Conservation (phyloP, 2,329 filamentous ascomycete genomes). For the Pseudopyrenochaeta lycopersici region DNA sequence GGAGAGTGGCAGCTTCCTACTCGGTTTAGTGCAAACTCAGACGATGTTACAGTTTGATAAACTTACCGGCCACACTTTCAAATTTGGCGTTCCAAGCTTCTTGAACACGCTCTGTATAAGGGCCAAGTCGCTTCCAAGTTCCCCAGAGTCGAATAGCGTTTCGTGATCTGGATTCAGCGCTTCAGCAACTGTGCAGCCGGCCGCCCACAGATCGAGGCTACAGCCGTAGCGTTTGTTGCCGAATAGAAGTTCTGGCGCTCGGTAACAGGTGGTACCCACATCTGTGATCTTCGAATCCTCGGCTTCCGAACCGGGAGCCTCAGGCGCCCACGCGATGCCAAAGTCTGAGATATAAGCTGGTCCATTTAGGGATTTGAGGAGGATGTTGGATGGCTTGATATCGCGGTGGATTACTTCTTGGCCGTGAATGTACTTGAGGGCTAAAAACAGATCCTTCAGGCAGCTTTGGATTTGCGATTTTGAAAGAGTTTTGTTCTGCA, state of each 20-base stretch:
- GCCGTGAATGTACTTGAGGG: slow-evolving; percentile 74
- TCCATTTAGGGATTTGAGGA: slow-evolving; percentile 72
- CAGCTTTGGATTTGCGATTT: slow-evolving; percentile 55
- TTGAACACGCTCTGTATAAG: slow-evolving; percentile 93
- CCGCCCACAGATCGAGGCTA: slow-evolving; percentile 87
- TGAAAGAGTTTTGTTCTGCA: slow-evolving; percentile 59
- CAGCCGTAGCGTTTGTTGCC: slow-evolving; percentile 77
- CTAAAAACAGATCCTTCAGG: slow-evolving; percentile 75
- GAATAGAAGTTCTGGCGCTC: slow-evolving; percentile 89
- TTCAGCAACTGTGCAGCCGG: slow-evolving; percentile 86
- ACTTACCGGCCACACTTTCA: slow-evolving; percentile 80
- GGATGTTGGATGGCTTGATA: slow-evolving; percentile 89
- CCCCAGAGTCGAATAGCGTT: slow-evolving; percentile 84
- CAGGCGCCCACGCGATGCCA: slow-evolving; percentile 84
- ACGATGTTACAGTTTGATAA: not conserved
- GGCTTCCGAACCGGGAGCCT: slow-evolving; percentile 67
- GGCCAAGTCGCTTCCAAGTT: slow-evolving; percentile 90
- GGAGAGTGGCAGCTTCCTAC: slow-evolving; percentile 71
- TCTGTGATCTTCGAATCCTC: slow-evolving; percentile 80
- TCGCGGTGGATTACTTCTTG: slow-evolving; percentile 89
- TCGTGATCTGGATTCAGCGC: slow-evolving; percentile 64
- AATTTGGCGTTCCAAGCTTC: slow-evolving; percentile 85
- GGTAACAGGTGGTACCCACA: slow-evolving; percentile 90
- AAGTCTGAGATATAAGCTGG: slow-evolving; percentile 89
- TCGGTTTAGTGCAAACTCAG: slow-evolving; percentile 11